Evolutionary conservation across 1,284 basidiomycete species (phyloP).

Genomic region (Exobasidium rhododendri): DNA sequence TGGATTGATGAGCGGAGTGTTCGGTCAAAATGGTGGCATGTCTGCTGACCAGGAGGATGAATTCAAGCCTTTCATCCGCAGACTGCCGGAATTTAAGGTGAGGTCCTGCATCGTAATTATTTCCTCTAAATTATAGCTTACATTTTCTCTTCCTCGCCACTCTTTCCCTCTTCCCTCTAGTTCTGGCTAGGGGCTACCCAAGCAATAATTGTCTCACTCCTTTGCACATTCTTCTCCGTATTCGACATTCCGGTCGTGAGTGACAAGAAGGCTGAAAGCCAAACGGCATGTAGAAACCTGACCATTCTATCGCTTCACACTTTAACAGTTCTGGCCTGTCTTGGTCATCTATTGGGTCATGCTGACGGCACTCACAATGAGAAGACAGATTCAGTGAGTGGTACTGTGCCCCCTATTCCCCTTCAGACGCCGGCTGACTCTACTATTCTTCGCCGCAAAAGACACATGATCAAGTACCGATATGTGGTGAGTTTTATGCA

Average conservation of each 20-base stretch:
- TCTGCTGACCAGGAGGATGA: constrained; percentile 38
- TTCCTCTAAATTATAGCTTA: background rate
- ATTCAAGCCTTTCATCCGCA: constrained; percentile 77
- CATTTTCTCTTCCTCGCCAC: no score
- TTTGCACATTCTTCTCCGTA: constrained; percentile 54
- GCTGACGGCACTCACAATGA: constrained; percentile 57
- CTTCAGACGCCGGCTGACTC: constrained; percentile 13
- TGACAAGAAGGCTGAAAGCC: background rate
- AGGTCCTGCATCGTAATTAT: constrained; percentile 47
- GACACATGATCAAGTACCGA: constrained; percentile 98
- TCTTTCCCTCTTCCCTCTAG: constrained; percentile 23
- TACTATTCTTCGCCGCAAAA: constrained; percentile 53
- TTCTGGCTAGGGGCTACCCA: constrained; percentile 85
- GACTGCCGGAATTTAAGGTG: constrained; percentile 94
- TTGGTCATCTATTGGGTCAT: constrained; percentile 71
- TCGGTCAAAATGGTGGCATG: constrained; percentile 64
- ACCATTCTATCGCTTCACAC: no score
- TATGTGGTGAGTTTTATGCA: constrained; percentile 54
- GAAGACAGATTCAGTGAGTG: constrained; percentile 55
- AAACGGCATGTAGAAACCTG: background rate
- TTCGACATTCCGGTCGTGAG: constrained; percentile 82
- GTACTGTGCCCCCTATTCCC: no score
- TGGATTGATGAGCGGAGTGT: constrained; percentile 51
- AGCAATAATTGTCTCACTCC: constrained; percentile 74
- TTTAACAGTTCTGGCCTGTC: constrained; percentile 92